A percentile compares a stretch with the other conserved stretches of the same genome.
phyloP scores from a whole-genome alignment of 305 asterid species.

The Vinca major region DNA sequence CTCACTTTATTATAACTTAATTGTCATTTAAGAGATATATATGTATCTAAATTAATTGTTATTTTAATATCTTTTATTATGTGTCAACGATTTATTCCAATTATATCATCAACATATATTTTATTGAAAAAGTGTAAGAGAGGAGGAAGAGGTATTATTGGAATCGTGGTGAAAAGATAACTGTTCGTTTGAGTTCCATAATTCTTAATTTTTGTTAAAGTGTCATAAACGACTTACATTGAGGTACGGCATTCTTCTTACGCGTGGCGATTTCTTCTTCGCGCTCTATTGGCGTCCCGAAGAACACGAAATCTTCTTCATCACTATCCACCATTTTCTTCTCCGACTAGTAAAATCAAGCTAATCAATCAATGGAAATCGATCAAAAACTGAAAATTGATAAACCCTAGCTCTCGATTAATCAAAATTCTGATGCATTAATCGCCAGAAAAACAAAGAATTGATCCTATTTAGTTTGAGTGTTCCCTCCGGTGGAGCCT shows the following conservation, averaged over 20 bases:
- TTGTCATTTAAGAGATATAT: too few relatives aligned
- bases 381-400: background rate
- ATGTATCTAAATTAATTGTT: too few relatives aligned
- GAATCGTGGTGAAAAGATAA: too few relatives aligned
- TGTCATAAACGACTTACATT: too few relatives aligned
- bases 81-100: too few relatives aligned
- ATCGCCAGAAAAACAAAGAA: background rate
- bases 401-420: background rate
- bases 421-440: background rate
- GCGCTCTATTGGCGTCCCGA: slow-evolving; percentile 76
- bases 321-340: slow-evolving; percentile 43
- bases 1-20: too few relatives aligned
- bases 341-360: background rate
- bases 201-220: too few relatives aligned
- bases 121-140: too few relatives aligned
- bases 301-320: slow-evolving; percentile 74
- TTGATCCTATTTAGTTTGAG: background rate
- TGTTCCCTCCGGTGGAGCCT: background rate
- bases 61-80: too few relatives aligned
- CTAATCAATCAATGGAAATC: background rate
- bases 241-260: slow-evolving; percentile 69
- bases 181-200: too few relatives aligned
- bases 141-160: too few relatives aligned
- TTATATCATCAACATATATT: too few relatives aligned
- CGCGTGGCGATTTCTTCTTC: slow-evolving; percentile 78